Base-by-base conservation (phyloP, 2,329 filamentous ascomycete species). In the Dendryphion nanum region DNA sequence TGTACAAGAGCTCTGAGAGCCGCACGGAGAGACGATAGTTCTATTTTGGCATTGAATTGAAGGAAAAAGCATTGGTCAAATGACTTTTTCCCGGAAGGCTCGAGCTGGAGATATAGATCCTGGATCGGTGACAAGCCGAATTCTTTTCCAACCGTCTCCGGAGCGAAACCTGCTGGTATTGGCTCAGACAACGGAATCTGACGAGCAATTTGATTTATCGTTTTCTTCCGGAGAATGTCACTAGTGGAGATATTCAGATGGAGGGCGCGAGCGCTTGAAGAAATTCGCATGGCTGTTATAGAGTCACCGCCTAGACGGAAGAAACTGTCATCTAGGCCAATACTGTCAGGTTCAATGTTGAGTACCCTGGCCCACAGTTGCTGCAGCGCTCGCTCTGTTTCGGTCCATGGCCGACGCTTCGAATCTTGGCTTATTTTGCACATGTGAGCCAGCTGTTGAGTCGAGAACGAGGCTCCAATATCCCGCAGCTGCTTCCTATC, bases 41-140 rank as follows among this genome's bases (percentile, higher is more conserved):
- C n/a, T 60, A 63, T 21, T 3, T 12, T 4, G 6, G 2, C 23
- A 35, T 28, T 45, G 1, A 64, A 15, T 3, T 31, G 45, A 3
- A 72, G 45, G 2, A 59, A 45, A 30, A 69, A 67, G 18, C 59
- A 68, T 37, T 72, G 69, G 37, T 71, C 70, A 45, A 67, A 68
- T 10, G 57, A 61, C 10, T 31, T 30, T 13, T 68, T 52, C n/a
- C n/a, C n/a, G 1, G 60, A 57, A 1, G 55, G 36, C 12, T 40
- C 26, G 33, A 44, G 32, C 5, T 60, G 38, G 34, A 71, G 67
- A 35, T 66, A 67, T 19, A 69, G 44, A 8, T 58, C 47, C 32
- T 72, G 70, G 14, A 71, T 64, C 0, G 70, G 70, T 0, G 68
- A 67, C 2, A 73, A 44, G 0, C 47, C 49, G 31, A 69, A 72